phyloP scores from a whole-genome alignment of 306 rosid genomes.

The Abrus pulchellus region DNA sequence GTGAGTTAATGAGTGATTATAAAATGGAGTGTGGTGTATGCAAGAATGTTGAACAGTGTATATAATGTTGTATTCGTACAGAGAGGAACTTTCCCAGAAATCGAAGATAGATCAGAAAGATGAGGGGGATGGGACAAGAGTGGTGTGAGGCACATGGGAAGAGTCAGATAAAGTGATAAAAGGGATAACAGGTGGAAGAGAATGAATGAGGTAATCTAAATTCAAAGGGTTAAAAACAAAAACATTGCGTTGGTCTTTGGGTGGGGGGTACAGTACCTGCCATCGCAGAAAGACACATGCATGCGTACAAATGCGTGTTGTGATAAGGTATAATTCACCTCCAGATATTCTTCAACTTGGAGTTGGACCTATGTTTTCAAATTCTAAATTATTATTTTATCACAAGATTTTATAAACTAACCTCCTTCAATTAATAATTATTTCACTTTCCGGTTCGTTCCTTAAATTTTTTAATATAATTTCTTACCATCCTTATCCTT shows the following conservation, averaged over 20 bases:
- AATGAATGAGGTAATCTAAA: not conserved
- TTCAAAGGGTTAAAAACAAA: constrained; percentile 29
- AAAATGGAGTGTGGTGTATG: constrained; percentile 11
- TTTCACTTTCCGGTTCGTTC: no score
- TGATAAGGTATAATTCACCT: constrained; percentile 40
- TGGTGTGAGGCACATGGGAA: constrained; percentile 79
- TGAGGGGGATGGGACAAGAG: constrained; percentile 60
- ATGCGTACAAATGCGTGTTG: constrained; percentile 46
- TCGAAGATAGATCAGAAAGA: constrained; percentile 61
- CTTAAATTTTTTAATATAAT: no score
- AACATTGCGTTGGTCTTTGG: constrained; percentile 14
- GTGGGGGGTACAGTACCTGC: constrained; percentile 48
- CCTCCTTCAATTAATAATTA: not conserved
- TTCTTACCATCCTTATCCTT: no score
- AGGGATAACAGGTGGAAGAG: not conserved
- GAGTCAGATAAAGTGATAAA: constrained; percentile 71
- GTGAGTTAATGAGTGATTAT: not conserved
- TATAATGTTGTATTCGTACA: not conserved
- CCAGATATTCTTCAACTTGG: not conserved
- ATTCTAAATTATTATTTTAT: not conserved
- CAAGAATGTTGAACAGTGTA: constrained; percentile 32
- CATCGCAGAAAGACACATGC: constrained; percentile 44
- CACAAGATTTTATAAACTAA: not conserved
- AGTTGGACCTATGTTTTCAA: not conserved
- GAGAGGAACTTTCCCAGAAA: constrained; percentile 70